Base-by-base conservation (phyloP, 768 basidiomycete species). In the Erythrobasidium yunnanense region DNA sequence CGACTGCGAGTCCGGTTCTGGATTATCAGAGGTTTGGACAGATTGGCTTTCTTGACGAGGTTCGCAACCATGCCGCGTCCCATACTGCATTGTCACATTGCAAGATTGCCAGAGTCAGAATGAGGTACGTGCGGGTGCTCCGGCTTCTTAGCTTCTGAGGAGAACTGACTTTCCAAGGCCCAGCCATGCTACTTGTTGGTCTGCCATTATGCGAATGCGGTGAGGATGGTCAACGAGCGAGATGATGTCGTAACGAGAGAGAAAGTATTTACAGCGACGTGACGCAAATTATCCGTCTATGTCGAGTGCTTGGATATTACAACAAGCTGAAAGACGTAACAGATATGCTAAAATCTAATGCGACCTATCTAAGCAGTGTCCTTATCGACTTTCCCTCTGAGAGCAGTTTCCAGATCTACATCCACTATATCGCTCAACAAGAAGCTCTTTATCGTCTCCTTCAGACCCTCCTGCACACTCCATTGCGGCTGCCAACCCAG, bases 391-490 rank as follows among this genome's bases (percentile, higher is more conserved):
- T n/a, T 42, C n/a, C 38, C 38, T n/a, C n/a, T 42, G 13, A 63
- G 23, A 1, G 60, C 60, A 49, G 47, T 49, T 32, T 49, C 27
- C 6, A 63, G 23, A 22, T 63, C 60, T n/a, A 63, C 29, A 18
- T 63, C 60, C 27, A 63, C 38, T 7, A 32, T 49, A 15, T 63
- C 60, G 18, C 46, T 50, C 23, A 50, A 42, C 23, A 67, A 27
- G 65, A 90, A 93, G 77, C 90, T 93, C 66, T 87, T 79, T 34
- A 90, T 86, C 87, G 92, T 93, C 79, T 93, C 91, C 78, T 90
- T 89, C 54, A 96, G 76, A 27, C 92, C 92, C 85, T 90, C 90
- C 69, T 83, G 82, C 53, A 95, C 87, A 30, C 85, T 86, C 90
- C 91, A 99, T 72, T 84, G 81, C 13, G 93, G 90, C 75, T 93